Conservation (phyloP, 164 flowering plant species). For the Aristolochia californica region DNA sequence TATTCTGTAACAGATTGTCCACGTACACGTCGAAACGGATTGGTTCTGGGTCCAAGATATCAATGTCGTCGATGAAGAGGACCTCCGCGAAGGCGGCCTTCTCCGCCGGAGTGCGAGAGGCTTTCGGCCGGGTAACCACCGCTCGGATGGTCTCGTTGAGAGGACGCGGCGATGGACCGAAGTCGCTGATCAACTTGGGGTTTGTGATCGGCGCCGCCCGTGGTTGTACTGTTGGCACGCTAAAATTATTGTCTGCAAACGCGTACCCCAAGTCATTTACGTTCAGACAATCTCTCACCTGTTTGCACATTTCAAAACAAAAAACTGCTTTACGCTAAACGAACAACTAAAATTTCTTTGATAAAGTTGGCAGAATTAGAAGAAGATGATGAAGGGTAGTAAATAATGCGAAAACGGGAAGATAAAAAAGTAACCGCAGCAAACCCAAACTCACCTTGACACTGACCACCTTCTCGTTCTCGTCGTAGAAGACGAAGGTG, state of each 20-base stretch:
- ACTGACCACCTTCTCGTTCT: conserved; percentile 4
- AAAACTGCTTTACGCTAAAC: too few species aligned
- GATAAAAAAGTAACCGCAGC: not conserved
- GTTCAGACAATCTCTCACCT: not conserved
- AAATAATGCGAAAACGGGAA: not conserved
- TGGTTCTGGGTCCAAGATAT: not conserved
- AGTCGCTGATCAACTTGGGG: not conserved
- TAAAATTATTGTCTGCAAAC: not conserved
- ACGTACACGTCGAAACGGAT: conserved; percentile 2
- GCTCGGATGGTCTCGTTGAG: not conserved
- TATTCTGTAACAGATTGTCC: not conserved
- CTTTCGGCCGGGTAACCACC: not conserved
- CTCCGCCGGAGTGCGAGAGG: not conserved
- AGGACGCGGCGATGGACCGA: conserved; percentile 23
- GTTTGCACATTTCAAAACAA: not conserved
- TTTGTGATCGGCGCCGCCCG: not conserved
- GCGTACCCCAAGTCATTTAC: not conserved
- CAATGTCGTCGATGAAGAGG: conserved; percentile 3
- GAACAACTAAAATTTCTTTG: too few species aligned
- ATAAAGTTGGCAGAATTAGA: too few species aligned
- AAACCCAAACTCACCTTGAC: not conserved
- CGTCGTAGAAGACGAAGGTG: conserved; percentile 7
- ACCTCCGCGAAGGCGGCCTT: conserved; percentile 3
- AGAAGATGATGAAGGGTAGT: not conserved
- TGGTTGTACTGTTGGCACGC: not conserved